Conservation (phyloP, 2,329 filamentous ascomycete species). For the Botrytis hyacinthi region DNA sequence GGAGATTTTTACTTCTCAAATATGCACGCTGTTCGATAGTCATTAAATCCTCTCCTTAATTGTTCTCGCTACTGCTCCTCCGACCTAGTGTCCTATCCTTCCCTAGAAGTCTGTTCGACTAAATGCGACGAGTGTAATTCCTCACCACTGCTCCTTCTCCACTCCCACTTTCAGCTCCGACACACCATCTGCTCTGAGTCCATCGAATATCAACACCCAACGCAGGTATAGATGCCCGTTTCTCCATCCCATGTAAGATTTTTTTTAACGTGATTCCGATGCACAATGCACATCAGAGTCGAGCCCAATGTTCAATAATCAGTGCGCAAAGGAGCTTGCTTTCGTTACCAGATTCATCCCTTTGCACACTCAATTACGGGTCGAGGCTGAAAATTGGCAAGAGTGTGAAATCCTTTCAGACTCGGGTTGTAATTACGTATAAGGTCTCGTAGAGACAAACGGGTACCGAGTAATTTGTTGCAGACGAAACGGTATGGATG, state of each 20-base stretch:
- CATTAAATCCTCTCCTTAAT: not conserved
- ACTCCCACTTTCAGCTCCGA: not conserved
- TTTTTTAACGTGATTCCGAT: too few species aligned
- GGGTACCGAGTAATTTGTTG: not conserved
- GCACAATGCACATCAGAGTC: not conserved
- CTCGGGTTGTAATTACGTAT: not conserved
- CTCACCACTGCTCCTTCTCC: not conserved
- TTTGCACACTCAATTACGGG: not conserved
- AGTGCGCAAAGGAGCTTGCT: not conserved
- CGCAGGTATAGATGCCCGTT: not conserved
- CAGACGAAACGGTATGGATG: not conserved
- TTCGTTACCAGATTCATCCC: not conserved
- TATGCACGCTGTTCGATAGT: not conserved
- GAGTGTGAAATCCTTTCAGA: not conserved
- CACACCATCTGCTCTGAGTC: not conserved
- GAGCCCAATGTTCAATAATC: not conserved
- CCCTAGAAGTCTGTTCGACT: too few species aligned
- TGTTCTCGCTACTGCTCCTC: not conserved
- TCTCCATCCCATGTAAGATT: not conserved
- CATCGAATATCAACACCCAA: not conserved
- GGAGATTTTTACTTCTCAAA: not conserved
- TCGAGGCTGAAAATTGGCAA: not conserved
- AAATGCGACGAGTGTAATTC: not conserved
- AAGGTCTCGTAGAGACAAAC: rapidly evolving
- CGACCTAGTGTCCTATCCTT: too few species aligned